These are phyloP conservation scores for Harringtonia lauricola DNA, from an alignment of 2,329 filamentous ascomycete species.

Conservation along the genomic window DNA sequence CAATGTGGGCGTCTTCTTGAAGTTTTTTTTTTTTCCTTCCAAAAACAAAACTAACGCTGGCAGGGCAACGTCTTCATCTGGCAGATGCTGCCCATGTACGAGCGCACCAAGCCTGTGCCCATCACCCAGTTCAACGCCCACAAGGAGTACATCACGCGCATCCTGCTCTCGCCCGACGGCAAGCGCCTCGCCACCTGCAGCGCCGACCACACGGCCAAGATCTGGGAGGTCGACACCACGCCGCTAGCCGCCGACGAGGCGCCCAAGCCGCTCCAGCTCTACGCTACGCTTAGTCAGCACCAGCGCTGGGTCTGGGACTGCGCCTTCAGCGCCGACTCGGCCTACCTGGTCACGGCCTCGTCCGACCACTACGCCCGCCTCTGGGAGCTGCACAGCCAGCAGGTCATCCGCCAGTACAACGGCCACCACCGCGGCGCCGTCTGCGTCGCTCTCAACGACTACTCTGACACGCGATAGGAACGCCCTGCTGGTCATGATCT, in stretches of 20 bases:
- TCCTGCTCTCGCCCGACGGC: conserved; percentile 85
- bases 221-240: conserved; percentile 84
- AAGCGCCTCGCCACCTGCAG: conserved; percentile 91
- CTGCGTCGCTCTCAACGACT: conserved; percentile 87
- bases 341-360: conserved; percentile 86
- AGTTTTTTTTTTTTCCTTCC: not conserved
- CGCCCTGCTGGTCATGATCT: not conserved
- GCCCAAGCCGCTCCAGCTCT: conserved; percentile 59
- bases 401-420: conserved; percentile 90
- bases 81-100: conserved; percentile 76
- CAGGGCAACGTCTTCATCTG: conserved; percentile 96
- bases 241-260: conserved; percentile 26
- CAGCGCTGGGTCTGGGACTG: conserved; percentile 98
- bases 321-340: conserved; percentile 85
- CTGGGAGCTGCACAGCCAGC: conserved; percentile 80
- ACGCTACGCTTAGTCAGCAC: conserved; percentile 80
- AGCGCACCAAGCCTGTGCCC: conserved; percentile 74
- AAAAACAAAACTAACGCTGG: too few species aligned
- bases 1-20: conserved; percentile 44
- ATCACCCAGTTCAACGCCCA: conserved; percentile 85
- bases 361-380: conserved; percentile 87
- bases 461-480: conserved; percentile 43
- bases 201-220: conserved; percentile 87
- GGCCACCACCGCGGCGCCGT: conserved; percentile 87
- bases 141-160: conserved; percentile 84